Percentiles rank a stretch among this genome's conserved stretches.
phyloP scores from a whole-genome alignment of 257 asterid genomes.

The Solanum rostratum region DNA sequence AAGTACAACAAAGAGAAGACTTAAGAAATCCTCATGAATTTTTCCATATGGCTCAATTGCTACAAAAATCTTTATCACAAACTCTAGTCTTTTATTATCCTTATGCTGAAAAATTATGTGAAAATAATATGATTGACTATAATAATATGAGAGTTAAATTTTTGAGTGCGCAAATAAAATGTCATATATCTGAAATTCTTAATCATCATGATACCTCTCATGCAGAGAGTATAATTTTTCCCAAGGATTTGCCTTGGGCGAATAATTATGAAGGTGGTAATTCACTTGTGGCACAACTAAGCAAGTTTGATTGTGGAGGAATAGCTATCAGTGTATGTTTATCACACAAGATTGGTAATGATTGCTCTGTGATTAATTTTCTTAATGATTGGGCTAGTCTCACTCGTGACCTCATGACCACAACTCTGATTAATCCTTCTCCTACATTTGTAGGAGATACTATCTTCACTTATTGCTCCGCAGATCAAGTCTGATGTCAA shows the following conservation, averaged over 20 bases:
- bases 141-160: background rate
- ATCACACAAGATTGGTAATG: background rate
- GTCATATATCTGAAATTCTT: background rate
- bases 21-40: background rate
- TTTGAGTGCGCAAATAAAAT: background rate
- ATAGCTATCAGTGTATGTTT: background rate
- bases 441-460: too few species aligned
- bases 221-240: background rate
- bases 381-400: background rate
- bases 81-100: constrained; percentile 1
- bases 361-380: background rate
- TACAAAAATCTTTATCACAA: background rate
- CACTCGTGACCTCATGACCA: background rate
- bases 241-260: background rate
- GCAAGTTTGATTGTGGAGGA: background rate
- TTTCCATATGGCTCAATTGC: background rate
- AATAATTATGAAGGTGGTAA: background rate
- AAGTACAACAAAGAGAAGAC: background rate
- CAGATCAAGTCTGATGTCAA: too few species aligned
- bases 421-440: background rate
- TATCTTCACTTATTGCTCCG: too few species aligned
- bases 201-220: background rate
- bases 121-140: background rate
- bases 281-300: background rate
- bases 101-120: background rate